phyloP scores from a whole-genome alignment of 2,329 filamentous ascomycete genomes.

The Monilinia fructigena region DNA sequence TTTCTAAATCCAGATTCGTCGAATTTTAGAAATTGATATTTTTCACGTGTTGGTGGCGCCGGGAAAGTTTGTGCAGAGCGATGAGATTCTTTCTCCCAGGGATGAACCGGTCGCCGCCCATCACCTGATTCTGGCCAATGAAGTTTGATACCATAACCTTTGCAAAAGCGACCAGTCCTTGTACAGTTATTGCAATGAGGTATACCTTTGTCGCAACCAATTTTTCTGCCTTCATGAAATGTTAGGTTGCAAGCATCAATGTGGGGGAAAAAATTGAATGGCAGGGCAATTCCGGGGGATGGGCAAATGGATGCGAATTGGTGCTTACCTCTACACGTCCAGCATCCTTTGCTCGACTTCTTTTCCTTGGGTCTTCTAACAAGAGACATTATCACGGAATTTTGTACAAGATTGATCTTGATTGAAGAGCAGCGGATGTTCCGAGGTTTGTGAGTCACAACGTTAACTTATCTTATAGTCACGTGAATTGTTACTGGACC shows the following conservation, averaged over 20 bases:
- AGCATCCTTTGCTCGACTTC: slow-evolving; percentile 41
- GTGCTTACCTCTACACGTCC: slow-evolving; percentile 47
- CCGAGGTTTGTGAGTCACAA: slow-evolving; percentile 1
- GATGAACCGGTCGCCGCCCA: slow-evolving; percentile 41
- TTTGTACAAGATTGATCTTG: background rate
- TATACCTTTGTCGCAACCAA: slow-evolving; percentile 47
- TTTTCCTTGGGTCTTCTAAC: slow-evolving; percentile 8
- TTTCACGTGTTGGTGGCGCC: background rate
- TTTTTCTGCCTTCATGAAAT: slow-evolving; percentile 45
- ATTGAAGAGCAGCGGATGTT: background rate
- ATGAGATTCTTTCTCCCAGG: slow-evolving; percentile 26
- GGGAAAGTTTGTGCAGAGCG: slow-evolving; percentile 14
- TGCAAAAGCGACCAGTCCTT: slow-evolving; percentile 45
- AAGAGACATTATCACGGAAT: slow-evolving; percentile 4
- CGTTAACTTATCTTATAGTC: background rate
- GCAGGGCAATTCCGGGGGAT: slow-evolving; percentile 12
- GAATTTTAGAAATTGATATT: slow-evolving; percentile 19
- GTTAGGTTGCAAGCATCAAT: slow-evolving; percentile 11
- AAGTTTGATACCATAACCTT: slow-evolving; percentile 48
- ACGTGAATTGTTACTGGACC: background rate
- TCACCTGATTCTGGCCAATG: slow-evolving; percentile 50
- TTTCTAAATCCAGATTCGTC: background rate
- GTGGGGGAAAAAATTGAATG: slow-evolving; percentile 4
- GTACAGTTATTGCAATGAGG: slow-evolving; percentile 48
- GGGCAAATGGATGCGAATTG: slow-evolving; percentile 21